Conservation (phyloP, 2,329 filamentous ascomycete genomes). For the Daldinia eschscholtzii region DNA sequence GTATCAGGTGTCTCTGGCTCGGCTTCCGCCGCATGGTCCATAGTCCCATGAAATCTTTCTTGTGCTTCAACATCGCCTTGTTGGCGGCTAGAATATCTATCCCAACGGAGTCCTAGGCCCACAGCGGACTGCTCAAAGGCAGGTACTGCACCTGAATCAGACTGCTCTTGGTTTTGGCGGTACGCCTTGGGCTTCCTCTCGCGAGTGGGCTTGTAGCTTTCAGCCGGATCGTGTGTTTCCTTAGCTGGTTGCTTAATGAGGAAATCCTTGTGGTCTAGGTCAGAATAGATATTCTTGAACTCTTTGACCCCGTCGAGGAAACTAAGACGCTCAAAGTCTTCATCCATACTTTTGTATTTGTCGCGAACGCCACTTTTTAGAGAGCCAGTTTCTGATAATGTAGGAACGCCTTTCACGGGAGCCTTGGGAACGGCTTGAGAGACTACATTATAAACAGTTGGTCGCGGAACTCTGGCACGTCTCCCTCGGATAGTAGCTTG, state of each 20-base stretch:
- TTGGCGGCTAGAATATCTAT: conserved; percentile 55
- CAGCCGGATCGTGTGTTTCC: conserved; percentile 63
- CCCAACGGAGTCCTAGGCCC: not conserved
- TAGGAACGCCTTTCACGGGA: not conserved
- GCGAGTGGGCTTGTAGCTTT: conserved; percentile 79
- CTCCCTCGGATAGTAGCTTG: not conserved
- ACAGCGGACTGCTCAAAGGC: not conserved
- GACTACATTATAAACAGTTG: not conserved
- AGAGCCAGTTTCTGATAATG: not conserved
- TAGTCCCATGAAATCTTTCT: conserved; percentile 70
- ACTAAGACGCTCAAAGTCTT: conserved; percentile 10
- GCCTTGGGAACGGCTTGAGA: not conserved
- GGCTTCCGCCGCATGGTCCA: not conserved
- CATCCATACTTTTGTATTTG: not conserved
- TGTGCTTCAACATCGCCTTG: conserved; percentile 78
- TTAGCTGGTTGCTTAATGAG: not conserved
- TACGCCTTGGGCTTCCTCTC: conserved; percentile 68
- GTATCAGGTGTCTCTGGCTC: conserved; percentile 52
- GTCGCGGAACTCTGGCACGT: conserved; percentile 5
- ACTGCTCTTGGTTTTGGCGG: not conserved
- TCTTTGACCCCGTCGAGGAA: conserved; percentile 7
- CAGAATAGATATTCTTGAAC: not conserved
- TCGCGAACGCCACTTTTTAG: not conserved
- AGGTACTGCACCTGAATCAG: not conserved
- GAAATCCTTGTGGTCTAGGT: not conserved